Percentiles rank a stretch among this genome's conserved stretches.
These are phyloP conservation scores for Zasmidium angulare DNA, from an alignment of 2,329 filamentous ascomycete species.

Conservation along the genomic window DNA sequence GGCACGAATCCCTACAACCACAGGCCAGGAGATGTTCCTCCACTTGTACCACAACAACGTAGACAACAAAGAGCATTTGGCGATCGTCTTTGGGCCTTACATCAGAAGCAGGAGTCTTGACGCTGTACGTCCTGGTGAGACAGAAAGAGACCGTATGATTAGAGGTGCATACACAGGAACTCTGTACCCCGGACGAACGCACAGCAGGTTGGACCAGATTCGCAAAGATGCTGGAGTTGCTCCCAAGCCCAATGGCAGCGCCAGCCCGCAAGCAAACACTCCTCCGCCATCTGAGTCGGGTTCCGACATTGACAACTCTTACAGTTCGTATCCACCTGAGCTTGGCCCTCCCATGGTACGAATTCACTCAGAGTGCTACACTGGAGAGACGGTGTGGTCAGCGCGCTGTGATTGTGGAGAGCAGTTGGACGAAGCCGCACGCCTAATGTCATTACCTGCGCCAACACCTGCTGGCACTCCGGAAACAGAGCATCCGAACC, in stretches of 20 bases:
- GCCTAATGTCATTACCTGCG: conserved; percentile 67
- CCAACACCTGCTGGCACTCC: conserved; percentile 32
- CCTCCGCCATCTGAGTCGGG: neutral
- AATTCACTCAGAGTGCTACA: conserved; percentile 98
- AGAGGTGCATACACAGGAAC: conserved; percentile 88
- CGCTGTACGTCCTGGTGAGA: conserved; percentile 71
- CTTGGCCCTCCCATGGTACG: conserved; percentile 71
- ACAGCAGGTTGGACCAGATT: conserved; percentile 63
- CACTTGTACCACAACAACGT: conserved; percentile 91
- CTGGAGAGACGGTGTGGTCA: conserved; percentile 97
- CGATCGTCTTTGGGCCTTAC: conserved; percentile 88
- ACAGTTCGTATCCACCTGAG: conserved; percentile 29
- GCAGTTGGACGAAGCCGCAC: conserved; percentile 92
- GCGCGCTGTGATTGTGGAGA: conserved; percentile 97
- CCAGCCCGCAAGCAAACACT: conserved; percentile 23
- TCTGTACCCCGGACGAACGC: conserved; percentile 79
- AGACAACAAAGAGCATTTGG: conserved; percentile 93
- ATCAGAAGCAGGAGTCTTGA: conserved; percentile 75
- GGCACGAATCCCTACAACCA: conserved; percentile 89
- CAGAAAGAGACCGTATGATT: conserved; percentile 88
- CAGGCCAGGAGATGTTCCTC: conserved; percentile 92
- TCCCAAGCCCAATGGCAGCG: conserved; percentile 18
- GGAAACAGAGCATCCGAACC: conserved; percentile 9
- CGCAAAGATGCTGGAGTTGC: conserved; percentile 40
- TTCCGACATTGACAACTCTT: neutral